These are phyloP conservation scores for Firmiana major DNA, from an alignment of 345 rosid species.

Conservation along the genomic window DNA sequence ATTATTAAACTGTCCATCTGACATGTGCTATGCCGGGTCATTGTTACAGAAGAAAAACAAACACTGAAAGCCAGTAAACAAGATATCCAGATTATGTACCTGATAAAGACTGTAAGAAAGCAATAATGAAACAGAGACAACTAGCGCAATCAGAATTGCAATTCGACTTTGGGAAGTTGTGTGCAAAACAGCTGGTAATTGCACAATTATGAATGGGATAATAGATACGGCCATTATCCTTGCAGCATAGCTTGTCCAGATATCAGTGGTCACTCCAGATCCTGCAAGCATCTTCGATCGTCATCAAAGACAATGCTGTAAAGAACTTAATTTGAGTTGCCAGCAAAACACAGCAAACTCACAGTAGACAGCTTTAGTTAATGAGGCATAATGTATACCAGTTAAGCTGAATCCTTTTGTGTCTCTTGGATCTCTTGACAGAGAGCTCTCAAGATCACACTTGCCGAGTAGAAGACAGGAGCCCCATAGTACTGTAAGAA, in stretches of 20 bases:
- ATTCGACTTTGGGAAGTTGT: conserved; percentile 22
- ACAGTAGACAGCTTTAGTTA: not conserved
- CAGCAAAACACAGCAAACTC: not conserved
- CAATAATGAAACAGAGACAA: conserved; percentile 29
- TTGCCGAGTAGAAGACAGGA: conserved; percentile 71
- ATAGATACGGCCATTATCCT: conserved; percentile 43
- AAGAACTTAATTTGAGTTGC: not conserved
- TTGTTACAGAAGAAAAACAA: not conserved
- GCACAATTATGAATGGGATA: conserved; percentile 37
- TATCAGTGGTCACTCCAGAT: conserved; percentile 34
- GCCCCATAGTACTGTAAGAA: conserved; percentile 82
- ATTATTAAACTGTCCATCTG: not conserved
- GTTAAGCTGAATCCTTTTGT: conserved; percentile 48
- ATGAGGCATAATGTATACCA: conserved; percentile 28
- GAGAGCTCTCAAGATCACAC: conserved; percentile 45
- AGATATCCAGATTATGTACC: conserved; percentile 10
- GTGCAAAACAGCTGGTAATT: conserved; percentile 27
- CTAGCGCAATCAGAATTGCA: conserved; percentile 32
- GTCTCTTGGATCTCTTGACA: conserved; percentile 47
- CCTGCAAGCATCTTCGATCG: conserved; percentile 12
- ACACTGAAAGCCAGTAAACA: not conserved
- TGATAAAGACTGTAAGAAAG: conserved; percentile 40
- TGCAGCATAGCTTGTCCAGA: conserved; percentile 42
- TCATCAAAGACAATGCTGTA: not conserved
- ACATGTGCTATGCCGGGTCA: not conserved